Conservation (phyloP, 2,329 filamentous ascomycete genomes). For the Penicillium sp. region DNA sequence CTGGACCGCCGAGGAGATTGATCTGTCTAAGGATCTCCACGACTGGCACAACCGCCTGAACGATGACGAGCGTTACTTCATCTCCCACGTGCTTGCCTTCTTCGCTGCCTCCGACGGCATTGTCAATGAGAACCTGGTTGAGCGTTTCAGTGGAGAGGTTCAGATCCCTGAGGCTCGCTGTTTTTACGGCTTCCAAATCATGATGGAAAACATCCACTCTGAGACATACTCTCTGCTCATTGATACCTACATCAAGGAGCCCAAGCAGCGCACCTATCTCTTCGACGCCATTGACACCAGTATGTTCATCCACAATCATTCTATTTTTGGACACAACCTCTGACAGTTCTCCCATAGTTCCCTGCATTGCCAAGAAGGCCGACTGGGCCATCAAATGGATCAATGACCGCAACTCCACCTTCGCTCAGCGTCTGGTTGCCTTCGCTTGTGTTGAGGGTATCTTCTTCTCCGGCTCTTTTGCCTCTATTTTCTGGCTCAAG, state of each 20-base stretch:
- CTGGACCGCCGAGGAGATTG: slow-evolving; percentile 99
- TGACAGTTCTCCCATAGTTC: slow-evolving; percentile 57
- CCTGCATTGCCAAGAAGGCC: slow-evolving; percentile 97
- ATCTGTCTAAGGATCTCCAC: slow-evolving; percentile 96
- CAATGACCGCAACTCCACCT: slow-evolving; percentile 85
- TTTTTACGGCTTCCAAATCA: slow-evolving; percentile 99
- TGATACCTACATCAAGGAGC: slow-evolving; percentile 99
- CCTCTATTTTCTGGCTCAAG: slow-evolving; percentile 99
- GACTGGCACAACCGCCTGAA: slow-evolving; percentile 99
- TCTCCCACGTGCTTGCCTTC: slow-evolving; percentile 98
- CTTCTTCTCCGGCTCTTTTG: slow-evolving; percentile 98
- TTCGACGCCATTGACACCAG: slow-evolving; percentile 99
- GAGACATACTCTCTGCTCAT: slow-evolving; percentile 99
- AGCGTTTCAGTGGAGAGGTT: slow-evolving; percentile 95
- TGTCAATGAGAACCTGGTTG: slow-evolving; percentile 98
- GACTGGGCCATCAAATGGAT: slow-evolving; percentile 98
- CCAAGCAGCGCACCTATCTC: slow-evolving; percentile 85
- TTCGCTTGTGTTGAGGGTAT: slow-evolving; percentile 98
- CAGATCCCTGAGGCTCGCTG: slow-evolving; percentile 97
- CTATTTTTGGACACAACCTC: slow-evolving; percentile 8
- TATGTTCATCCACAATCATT: slow-evolving; percentile 46
- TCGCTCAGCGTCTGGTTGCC: slow-evolving; percentile 90
- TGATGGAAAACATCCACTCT: slow-evolving; percentile 99
- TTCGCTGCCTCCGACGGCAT: slow-evolving; percentile 98
- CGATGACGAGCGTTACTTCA: slow-evolving; percentile 96